Evolutionary conservation across 768 basidiomycete species (phyloP), one percentile per base, ranked within the genome.

Genomic region (Lactarius hengduanensis): DNA sequence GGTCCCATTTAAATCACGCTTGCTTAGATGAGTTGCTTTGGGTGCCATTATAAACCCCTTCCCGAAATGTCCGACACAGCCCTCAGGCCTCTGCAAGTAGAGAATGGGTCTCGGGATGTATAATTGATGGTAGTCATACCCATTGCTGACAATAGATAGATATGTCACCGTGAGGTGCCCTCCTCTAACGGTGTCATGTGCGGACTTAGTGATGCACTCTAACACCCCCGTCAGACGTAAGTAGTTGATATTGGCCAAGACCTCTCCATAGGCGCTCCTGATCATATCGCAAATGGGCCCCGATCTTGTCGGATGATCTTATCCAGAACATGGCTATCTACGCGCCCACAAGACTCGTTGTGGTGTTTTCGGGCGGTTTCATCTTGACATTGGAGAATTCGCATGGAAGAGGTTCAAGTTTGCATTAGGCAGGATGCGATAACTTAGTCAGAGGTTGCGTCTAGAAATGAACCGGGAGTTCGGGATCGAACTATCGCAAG

Each of bases 291-390:
- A 53, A 53, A 53, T 22, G 47, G 50, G 26, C 15, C 50, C 50
- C 50, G 50, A 53, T 53, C 22, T 53, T 53, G 50, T 53, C 50
- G 50, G 50, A 26, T 53, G 26, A 53, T 53, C 50, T 53, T 26
- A 26, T 53, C 20, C 26, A 26, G 34, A 38, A 38, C 36, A 38
- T 11, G 9, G 36, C 50, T 53, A 53, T 53, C 50, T 53, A 53
- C 13, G 26, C 50, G 50, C 50, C 50, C 11, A 22, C n/a, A 13
- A 50, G 16, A 7, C 41, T 41, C 18, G 41, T 15, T 40, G 40
- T 7, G 5, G 16, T 18, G 8, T 7, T 22, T 50, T 13, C 11
- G 11, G n/a, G 22, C 47, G 22, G 18, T 10, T 50, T 50, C 20
- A 13, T 6, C n/a, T 47, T 47, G 22, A 2, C 47, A 50, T 50